Percentiles rank a stretch among this genome's conserved stretches.
Conservation (phyloP, 164 flowering plant species). For the Tetrastigma voinierianum region DNA sequence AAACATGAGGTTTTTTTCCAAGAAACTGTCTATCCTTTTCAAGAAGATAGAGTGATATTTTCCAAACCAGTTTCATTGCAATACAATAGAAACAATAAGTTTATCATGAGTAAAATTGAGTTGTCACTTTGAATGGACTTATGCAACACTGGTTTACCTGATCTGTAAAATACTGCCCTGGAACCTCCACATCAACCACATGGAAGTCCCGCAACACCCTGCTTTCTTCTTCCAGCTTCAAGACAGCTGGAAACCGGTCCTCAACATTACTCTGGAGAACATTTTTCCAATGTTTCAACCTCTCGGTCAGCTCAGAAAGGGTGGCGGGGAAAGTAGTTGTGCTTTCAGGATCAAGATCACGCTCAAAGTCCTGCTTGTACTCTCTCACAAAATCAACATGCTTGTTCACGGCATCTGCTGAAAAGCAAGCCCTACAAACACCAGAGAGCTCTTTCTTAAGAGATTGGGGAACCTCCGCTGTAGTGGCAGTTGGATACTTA, state of each 20-base stretch:
- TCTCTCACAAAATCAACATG: conserved; percentile 98
- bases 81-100: no score
- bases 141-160: conserved; percentile 49
- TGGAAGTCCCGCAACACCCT: conserved; percentile 92
- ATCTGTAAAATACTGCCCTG: conserved; percentile 92
- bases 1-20: not conserved
- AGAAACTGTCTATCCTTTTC: no score
- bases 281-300: conserved; percentile 98
- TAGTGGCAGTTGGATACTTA: conserved; percentile 96
- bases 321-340: conserved; percentile 85
- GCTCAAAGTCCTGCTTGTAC: conserved; percentile 96
- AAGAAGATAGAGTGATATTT: no score
- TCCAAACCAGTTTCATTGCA: no score
- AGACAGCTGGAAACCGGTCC: conserved; percentile 95
- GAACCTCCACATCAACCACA: conserved; percentile 98
- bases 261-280: conserved; percentile 96
- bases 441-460: conserved; percentile 99
- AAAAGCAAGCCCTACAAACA: conserved; percentile 97
- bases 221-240: conserved; percentile 98
- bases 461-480: conserved; percentile 96
- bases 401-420: conserved; percentile 97
- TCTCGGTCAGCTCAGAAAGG: conserved; percentile 85
- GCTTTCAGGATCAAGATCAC: conserved; percentile 97
- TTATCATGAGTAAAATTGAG: not conserved
- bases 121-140: not conserved